Percentiles rank a stretch among this genome's conserved stretches.
These are phyloP conservation scores for Allium sativum DNA, from an alignment of 106 monocot genomes.

Conservation along the genomic window DNA sequence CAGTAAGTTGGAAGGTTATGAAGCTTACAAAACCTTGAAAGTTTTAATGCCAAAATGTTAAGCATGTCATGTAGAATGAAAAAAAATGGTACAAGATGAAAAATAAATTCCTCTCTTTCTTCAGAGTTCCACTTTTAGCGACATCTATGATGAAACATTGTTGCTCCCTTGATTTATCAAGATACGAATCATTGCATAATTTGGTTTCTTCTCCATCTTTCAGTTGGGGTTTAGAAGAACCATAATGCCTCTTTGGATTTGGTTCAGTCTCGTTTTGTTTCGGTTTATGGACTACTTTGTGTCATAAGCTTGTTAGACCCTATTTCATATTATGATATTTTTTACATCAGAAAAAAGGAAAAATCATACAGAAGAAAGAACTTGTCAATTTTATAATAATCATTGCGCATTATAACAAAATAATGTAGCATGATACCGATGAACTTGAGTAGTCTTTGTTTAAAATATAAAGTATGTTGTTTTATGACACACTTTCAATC, in stretches of 20 bases:
- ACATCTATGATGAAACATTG: conserved; percentile 2
- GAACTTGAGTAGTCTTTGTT: too few species aligned
- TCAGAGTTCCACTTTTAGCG: conserved; percentile 29
- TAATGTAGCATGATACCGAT: too few species aligned
- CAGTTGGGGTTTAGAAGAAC: too few species aligned
- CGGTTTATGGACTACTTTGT: conserved; percentile 10
- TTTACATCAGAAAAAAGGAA: conserved; percentile 14
- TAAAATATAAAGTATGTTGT: too few species aligned
- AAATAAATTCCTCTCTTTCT: conserved; percentile 57
- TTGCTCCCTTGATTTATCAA: conserved; percentile 4
- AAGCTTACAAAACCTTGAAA: background rate
- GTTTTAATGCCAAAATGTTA: too few species aligned
- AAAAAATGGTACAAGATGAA: background rate
- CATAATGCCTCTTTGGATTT: too few species aligned
- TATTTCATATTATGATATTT: conserved; percentile 38
- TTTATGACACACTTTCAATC: too few species aligned
- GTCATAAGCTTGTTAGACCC: conserved; percentile 17
- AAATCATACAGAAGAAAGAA: too few species aligned
- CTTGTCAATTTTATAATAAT: too few species aligned
- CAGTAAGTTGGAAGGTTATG: background rate
- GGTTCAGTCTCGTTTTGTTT: conserved; percentile 33
- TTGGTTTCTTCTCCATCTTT: conserved; percentile 64
- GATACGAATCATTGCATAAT: background rate
- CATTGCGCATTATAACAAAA: too few species aligned
- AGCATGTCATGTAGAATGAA: too few species aligned